Conservation (phyloP, 805 yeast genomes). For the Jamesozyma rosinii region DNA sequence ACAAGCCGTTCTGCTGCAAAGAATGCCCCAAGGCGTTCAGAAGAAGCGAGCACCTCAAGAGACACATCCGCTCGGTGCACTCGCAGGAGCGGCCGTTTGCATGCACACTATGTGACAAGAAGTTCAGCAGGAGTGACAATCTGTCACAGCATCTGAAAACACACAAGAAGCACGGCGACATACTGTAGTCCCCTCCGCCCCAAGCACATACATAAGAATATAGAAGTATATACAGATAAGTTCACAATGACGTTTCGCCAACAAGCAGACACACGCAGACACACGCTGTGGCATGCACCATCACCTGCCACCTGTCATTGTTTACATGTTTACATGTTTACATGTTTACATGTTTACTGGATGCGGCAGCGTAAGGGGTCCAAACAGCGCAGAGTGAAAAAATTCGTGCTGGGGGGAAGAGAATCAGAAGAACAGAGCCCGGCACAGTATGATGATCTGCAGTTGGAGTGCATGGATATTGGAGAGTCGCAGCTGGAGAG, state of each 20-base stretch:
- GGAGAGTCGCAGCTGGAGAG: no score
- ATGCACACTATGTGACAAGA: constrained; percentile 49
- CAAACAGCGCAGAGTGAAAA: not conserved
- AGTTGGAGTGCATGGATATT: no score
- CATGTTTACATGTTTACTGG: not conserved
- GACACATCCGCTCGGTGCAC: constrained; percentile 62
- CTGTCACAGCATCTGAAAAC: constrained; percentile 55
- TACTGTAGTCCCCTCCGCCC: no score
- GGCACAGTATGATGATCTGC: no score
- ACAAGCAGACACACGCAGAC: no score
- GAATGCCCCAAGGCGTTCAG: constrained; percentile 40
- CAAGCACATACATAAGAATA: no score
- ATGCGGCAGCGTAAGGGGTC: not conserved
- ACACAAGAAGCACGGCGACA: constrained; percentile 33
- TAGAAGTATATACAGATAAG: no score
- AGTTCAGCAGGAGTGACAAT: constrained; percentile 59
- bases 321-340: not conserved
- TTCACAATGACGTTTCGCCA: no score
- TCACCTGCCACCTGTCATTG: no score
- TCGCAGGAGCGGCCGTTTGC: constrained; percentile 50
- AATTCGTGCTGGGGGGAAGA: no score
- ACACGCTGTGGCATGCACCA: no score
- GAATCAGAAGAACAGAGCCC: no score
- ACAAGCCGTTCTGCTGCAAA: constrained; percentile 32
- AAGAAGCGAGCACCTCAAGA: constrained; percentile 56